A percentile compares a stretch with the other conserved stretches of the same genome.
Evolutionary conservation across 2,329 filamentous ascomycete genomes (phyloP).

Genomic region (Sarocladium brachiariae): DNA sequence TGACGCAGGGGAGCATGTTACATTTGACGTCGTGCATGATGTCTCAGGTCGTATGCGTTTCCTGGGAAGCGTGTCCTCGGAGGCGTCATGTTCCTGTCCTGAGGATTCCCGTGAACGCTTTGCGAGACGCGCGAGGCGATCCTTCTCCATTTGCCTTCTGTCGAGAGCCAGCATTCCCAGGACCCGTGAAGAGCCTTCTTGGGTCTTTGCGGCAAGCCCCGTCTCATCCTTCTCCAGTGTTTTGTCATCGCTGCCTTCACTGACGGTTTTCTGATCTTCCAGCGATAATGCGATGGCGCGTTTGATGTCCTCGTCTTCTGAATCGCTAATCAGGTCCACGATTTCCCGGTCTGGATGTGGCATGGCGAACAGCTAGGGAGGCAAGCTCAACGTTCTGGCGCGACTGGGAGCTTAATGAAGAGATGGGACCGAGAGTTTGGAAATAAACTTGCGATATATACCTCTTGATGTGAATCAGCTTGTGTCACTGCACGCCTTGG

Average conservation of each 20-base stretch:
- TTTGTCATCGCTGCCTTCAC: background rate
- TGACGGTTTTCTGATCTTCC: slow-evolving; percentile 18
- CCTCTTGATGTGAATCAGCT: too few species aligned
- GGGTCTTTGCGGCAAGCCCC: background rate
- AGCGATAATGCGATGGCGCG: slow-evolving; percentile 55
- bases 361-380: too few species aligned
- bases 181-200: slow-evolving; percentile 10
- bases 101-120: slow-evolving; percentile 38
- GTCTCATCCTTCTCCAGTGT: background rate
- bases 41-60: background rate
- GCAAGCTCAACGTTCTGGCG: too few species aligned
- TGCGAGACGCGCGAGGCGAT: slow-evolving; percentile 63
- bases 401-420: too few species aligned
- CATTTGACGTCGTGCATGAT: background rate
- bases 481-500: too few species aligned
- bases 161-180: slow-evolving; percentile 52
- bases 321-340: slow-evolving; percentile 23
- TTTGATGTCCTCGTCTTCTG: slow-evolving; percentile 51
- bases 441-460: too few species aligned
- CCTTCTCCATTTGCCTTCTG: slow-evolving; percentile 78
- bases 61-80: slow-evolving; percentile 23
- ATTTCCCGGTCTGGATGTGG: slow-evolving; percentile 16
- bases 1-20: background rate
- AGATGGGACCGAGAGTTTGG: too few species aligned
- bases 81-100: slow-evolving; percentile 17